These are phyloP conservation scores for Podospora didyma DNA, from an alignment of 495 filamentous ascomycete species.

Conservation along the genomic window DNA sequence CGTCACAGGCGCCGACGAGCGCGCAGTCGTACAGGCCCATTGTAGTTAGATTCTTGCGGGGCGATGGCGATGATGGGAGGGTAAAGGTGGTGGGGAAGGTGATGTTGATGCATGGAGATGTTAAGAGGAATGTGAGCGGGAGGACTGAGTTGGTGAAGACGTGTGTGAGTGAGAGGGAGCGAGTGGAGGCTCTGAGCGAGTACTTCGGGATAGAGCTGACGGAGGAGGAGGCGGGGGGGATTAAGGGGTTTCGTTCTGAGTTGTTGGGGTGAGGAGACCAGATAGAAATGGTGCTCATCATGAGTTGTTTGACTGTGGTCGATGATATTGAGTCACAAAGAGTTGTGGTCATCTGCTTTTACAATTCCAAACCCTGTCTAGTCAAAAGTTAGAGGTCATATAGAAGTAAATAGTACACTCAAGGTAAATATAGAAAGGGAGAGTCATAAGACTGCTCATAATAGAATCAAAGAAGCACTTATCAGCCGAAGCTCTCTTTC, in stretches of 20 bases:
- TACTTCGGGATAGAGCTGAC: conserved; percentile 54
- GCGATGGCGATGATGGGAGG: conserved; percentile 16
- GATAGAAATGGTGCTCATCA: not conserved
- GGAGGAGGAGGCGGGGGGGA: conserved; percentile 46
- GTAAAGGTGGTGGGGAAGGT: conserved; percentile 54
- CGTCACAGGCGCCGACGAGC: conserved; percentile 39
- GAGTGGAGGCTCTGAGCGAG: conserved; percentile 46
- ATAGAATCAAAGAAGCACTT: too few relatives aligned
- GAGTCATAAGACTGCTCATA: too few relatives aligned
- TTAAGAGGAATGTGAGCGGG: conserved; percentile 59
- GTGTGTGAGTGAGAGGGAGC: conserved; percentile 49
- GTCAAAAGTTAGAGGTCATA: too few relatives aligned
- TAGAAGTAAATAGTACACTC: too few relatives aligned
- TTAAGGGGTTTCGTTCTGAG: conserved; percentile 47
- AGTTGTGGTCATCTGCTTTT: too few relatives aligned
- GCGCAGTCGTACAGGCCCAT: conserved; percentile 50
- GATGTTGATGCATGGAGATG: conserved; percentile 50
- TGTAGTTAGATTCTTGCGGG: conserved; percentile 54
- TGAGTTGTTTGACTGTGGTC: too few relatives aligned
- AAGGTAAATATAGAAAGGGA: too few relatives aligned
- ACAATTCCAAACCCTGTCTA: too few relatives aligned
- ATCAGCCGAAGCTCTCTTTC: too few relatives aligned
- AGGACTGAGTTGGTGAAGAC: conserved; percentile 47
- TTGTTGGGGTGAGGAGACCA: conserved; percentile 17
- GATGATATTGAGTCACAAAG: too few relatives aligned